Percentiles rank a stretch among this genome's conserved stretches.
phyloP scores from a whole-genome alignment of 495 filamentous ascomycete genomes.

The Hypomontagnella submonticulosa region DNA sequence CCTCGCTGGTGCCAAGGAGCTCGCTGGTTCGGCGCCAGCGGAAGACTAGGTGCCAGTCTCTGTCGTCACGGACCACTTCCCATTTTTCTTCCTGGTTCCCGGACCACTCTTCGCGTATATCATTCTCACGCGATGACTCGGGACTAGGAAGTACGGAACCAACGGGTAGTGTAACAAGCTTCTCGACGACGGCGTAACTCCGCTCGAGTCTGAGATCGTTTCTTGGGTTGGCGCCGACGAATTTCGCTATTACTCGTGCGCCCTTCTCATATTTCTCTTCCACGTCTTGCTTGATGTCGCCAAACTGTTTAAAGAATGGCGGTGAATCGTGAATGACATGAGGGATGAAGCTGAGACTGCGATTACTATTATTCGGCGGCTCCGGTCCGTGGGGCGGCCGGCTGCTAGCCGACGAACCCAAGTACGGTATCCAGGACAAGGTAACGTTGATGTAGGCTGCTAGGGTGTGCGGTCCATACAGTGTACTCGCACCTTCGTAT shows the following conservation, averaged over 20 bases:
- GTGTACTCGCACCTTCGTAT: conserved; percentile 94
- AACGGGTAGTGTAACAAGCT: conserved; percentile 41
- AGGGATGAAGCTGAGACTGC: conserved; percentile 82
- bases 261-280: conserved; percentile 64
- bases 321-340: conserved; percentile 80
- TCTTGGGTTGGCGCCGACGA: conserved; percentile 90
- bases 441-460: conserved; percentile 92
- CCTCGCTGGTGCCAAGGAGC: conserved; percentile 81
- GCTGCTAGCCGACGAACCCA: conserved; percentile 60
- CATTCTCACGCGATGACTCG: conserved; percentile 31
- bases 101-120: conserved; percentile 47
- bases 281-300: conserved; percentile 74
- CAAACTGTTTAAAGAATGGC: conserved; percentile 77
- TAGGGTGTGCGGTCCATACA: conserved; percentile 92
- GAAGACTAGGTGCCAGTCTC: conserved; percentile 84
- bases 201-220: conserved; percentile 84
- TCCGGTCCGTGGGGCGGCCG: conserved; percentile 67
- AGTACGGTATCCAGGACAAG: conserved; percentile 74
- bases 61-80: conserved; percentile 75
- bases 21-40: conserved; percentile 80
- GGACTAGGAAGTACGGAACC: background rate
- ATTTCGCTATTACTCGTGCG: conserved; percentile 68
- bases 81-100: conserved; percentile 58
- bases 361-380: conserved; percentile 86
- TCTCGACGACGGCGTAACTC: conserved; percentile 85